Conservation (phyloP, 257 asterid species). For the Penstemon eatonii region DNA sequence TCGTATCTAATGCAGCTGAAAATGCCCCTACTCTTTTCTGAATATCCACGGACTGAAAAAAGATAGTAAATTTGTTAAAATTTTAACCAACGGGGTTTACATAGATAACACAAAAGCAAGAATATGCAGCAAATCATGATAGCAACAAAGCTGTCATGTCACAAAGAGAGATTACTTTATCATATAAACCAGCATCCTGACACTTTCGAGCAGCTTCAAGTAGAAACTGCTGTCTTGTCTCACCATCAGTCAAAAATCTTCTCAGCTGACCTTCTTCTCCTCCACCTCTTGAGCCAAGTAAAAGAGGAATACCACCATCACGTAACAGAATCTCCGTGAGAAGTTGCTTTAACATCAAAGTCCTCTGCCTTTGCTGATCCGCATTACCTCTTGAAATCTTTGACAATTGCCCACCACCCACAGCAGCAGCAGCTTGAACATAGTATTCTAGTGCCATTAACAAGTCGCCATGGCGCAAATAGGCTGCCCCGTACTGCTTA, state of each 20-base stretch:
- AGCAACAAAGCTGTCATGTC: neutral
- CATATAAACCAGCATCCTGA: slow-evolving; percentile 79
- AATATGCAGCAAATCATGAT: slow-evolving; percentile 18
- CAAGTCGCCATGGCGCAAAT: slow-evolving; percentile 72
- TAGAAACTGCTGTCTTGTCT: slow-evolving; percentile 70
- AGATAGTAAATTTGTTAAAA: slow-evolving; percentile 3
- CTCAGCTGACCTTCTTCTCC: slow-evolving; percentile 94
- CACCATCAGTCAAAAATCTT: slow-evolving; percentile 70
- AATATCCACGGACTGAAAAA: slow-evolving; percentile 73
- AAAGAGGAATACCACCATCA: slow-evolving; percentile 75
- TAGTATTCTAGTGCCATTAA: slow-evolving; percentile 84
- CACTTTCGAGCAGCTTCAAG: slow-evolving; percentile 87
- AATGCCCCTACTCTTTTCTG: slow-evolving; percentile 95
- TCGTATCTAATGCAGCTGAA: slow-evolving; percentile 79
- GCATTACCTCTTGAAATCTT: slow-evolving; percentile 81
- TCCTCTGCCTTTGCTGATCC: slow-evolving; percentile 89
- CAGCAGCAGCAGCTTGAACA: slow-evolving; percentile 94
- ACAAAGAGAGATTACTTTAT: slow-evolving; percentile 53
- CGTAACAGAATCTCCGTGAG: slow-evolving; percentile 72
- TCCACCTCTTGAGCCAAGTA: slow-evolving; percentile 84
- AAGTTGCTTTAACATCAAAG: slow-evolving; percentile 80
- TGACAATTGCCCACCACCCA: slow-evolving; percentile 91
- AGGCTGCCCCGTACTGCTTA: slow-evolving; percentile 85
- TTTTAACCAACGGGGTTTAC: too few relatives aligned
- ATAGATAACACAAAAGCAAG: slow-evolving; percentile 17